phyloP scores from a whole-genome alignment of 179 eudicot species.

The Sideroxylon spinosum region DNA sequence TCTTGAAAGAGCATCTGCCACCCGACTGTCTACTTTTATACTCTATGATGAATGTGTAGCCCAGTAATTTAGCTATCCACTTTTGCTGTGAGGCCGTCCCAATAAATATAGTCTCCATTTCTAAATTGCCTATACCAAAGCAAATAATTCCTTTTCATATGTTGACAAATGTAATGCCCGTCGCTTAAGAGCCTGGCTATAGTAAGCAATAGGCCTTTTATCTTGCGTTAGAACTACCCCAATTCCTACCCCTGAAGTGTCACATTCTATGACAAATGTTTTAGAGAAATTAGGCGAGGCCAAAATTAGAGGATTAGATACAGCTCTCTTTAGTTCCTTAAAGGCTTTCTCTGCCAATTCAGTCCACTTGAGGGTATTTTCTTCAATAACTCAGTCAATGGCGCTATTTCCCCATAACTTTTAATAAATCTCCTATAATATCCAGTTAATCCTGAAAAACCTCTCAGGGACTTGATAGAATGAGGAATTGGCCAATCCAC shows the following conservation, averaged over 20 bases:
- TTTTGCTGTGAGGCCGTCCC: background rate
- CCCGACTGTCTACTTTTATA: background rate
- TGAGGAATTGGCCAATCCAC: background rate
- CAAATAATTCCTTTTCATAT: background rate
- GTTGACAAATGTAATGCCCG: background rate
- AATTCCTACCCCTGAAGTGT: background rate
- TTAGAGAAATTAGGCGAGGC: no score
- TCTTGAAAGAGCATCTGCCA: conserved; percentile 1
- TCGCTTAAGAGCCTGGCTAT: background rate
- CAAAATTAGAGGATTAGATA: background rate
- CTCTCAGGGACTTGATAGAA: background rate
- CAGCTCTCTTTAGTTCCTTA: background rate
- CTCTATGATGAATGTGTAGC: background rate
- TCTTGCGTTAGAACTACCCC: background rate
- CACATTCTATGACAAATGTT: background rate
- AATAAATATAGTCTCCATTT: conserved; percentile 11
- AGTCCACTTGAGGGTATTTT: background rate
- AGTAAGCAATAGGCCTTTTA: background rate
- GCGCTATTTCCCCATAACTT: background rate
- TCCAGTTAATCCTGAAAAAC: background rate
- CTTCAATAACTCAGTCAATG: background rate
- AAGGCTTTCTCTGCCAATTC: background rate
- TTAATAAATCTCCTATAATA: background rate
- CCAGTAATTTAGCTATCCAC: background rate
- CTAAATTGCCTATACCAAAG: background rate